These are phyloP conservation scores for Ustilago crameri DNA, from an alignment of 1,284 basidiomycete species.

Conservation along the genomic window DNA sequence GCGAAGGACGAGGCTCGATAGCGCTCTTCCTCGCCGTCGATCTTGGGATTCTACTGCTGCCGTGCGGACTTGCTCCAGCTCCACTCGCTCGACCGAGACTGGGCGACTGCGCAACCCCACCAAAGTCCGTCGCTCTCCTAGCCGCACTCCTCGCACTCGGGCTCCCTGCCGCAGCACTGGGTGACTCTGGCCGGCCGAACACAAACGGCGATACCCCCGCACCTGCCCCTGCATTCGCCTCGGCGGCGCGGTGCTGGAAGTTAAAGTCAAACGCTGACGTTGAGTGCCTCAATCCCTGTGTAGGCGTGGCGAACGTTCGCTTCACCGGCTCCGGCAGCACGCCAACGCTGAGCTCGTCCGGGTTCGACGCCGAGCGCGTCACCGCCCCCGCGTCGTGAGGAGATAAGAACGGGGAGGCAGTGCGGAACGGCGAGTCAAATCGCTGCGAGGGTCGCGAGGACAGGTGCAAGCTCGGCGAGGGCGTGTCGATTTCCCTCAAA, in stretches of 20 bases:
- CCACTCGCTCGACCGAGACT: neutral
- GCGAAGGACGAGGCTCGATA: slow-evolving; percentile 7
- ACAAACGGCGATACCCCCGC: slow-evolving; percentile 19
- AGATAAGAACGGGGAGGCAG: no score
- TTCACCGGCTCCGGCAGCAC: slow-evolving; percentile 35
- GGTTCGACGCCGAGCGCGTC: slow-evolving; percentile 15
- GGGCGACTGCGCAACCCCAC: neutral
- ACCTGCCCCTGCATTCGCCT: neutral
- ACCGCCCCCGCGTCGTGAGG: no score
- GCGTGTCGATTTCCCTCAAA: slow-evolving; percentile 32
- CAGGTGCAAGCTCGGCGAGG: slow-evolving; percentile 17
- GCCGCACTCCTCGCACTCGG: slow-evolving; percentile 6
- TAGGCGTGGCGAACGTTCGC: slow-evolving; percentile 19
- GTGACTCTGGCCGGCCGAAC: slow-evolving; percentile 6
- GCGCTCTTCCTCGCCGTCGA: slow-evolving; percentile 16
- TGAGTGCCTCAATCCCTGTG: slow-evolving; percentile 15
- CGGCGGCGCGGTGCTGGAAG: neutral
- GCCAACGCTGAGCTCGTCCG: slow-evolving; percentile 5
- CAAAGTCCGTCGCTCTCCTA: slow-evolving; percentile 26
- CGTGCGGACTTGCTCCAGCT: slow-evolving; percentile 5
- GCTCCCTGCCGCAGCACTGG: neutral
- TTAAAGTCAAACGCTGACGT: slow-evolving; percentile 27
- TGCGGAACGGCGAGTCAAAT: slow-evolving; percentile 23
- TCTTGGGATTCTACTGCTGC: slow-evolving; percentile 33
- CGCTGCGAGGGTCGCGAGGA: slow-evolving; percentile 14